phyloP scores from a whole-genome alignment of 306 rosid genomes.

The Gastrolobium villosum region DNA sequence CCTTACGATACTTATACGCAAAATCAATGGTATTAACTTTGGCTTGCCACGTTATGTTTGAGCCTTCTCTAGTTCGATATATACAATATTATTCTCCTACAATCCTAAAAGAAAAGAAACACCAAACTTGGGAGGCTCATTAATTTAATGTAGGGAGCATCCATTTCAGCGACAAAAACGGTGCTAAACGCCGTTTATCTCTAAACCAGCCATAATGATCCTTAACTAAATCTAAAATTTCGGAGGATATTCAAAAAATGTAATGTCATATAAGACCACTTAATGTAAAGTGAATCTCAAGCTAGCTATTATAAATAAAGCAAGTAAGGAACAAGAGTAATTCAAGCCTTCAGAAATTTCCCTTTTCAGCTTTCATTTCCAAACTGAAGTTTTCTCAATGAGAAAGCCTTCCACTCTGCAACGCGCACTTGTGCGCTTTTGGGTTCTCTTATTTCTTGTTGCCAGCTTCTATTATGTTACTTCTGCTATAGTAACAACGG shows the following conservation, averaged over 20 bases:
- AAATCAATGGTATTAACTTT: too few species aligned
- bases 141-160: not conserved
- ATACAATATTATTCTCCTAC: too few species aligned
- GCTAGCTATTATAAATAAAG: constrained; percentile 16
- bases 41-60: too few species aligned
- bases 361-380: not conserved
- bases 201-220: constrained; percentile 3
- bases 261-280: not conserved
- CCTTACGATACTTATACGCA: too few species aligned
- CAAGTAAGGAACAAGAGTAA: not conserved
- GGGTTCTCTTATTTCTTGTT: not conserved
- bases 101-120: not conserved
- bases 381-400: constrained; percentile 11
- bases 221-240: not conserved
- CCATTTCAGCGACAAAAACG: constrained; percentile 18
- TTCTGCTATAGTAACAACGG: constrained; percentile 1
- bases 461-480: not conserved
- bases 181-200: not conserved
- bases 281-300: not conserved
- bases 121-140: not conserved
- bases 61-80: too few species aligned
- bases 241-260: not conserved
- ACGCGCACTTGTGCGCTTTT: not conserved
- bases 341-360: constrained; percentile 1
- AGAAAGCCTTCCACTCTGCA: not conserved